Evolutionary conservation across 1,284 basidiomycete genomes (phyloP).

Genomic region (Pseudozyma tsukubaensis): DNA sequence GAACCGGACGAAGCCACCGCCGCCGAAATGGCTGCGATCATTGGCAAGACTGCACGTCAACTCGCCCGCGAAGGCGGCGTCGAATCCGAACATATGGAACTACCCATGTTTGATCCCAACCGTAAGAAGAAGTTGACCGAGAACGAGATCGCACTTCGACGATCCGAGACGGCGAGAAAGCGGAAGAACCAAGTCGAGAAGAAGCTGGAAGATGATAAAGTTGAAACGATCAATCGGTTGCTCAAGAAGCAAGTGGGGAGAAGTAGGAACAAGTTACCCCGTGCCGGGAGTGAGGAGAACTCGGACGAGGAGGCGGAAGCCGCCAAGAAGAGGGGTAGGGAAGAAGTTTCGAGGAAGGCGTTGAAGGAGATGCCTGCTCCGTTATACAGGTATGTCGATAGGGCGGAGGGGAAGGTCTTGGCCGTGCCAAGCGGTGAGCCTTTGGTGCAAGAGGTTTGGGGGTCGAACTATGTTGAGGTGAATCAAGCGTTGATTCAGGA

Average conservation of each 20-base stretch:
- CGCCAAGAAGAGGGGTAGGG: constrained; percentile 15
- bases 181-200: constrained; percentile 87
- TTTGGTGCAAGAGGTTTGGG: constrained; percentile 22
- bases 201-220: constrained; percentile 92
- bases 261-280: constrained; percentile 50
- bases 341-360: constrained; percentile 34
- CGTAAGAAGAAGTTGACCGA: constrained; percentile 82
- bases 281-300: constrained; percentile 27
- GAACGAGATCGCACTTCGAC: constrained; percentile 80
- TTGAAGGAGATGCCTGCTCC: constrained; percentile 45
- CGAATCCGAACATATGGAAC: constrained; percentile 52
- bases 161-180: constrained; percentile 87
- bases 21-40: constrained; percentile 31
- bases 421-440: constrained; percentile 28
- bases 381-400: constrained; percentile 31
- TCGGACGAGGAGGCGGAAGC: constrained; percentile 35
- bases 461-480: constrained; percentile 16
- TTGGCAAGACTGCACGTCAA: constrained; percentile 64
- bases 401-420: constrained; percentile 28
- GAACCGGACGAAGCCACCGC: constrained; percentile 49
- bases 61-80: constrained; percentile 54
- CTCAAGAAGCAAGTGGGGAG: constrained; percentile 76
- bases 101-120: constrained; percentile 70
- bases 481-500: constrained; percentile 32
- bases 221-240: constrained; percentile 85